Base-by-base conservation (phyloP, 2,329 filamentous ascomycete species). In the Triangularia setosa region DNA sequence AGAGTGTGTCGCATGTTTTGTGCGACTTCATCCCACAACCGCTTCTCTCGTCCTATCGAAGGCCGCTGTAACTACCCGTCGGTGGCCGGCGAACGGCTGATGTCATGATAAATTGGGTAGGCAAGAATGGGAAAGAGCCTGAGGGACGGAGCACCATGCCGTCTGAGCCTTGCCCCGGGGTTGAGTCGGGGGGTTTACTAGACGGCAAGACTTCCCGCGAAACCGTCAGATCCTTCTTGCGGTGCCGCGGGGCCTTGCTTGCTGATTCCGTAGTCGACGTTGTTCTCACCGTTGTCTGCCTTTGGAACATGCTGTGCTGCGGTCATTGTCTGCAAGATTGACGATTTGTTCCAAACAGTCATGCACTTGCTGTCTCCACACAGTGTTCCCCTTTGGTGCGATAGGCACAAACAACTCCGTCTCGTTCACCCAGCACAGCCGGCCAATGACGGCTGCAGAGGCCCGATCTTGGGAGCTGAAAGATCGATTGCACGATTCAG, bases 1-100 rank as follows among this genome's bases (percentile, higher is more conserved):
- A 59, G 56, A 63, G 61, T 30, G 61, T 54, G 61, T 57, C 61
- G 61, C 56, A 60, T 63, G 61, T 63, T 54, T 53, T 40, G 61
- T 63, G 57, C 27, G 28, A 63, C 61, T 24, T 21, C 4, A 58
- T 59, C 55, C 55, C 55, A 58, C 40, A 53, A 48, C 55, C 48
- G 35, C 44, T 59, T 48, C 11, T 25, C 35, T 27, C 40, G 57
- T 59, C 30, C 57, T 27, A 59, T 33, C 7, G 57, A 48, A 40
- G 24, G 21, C 9, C 52, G 2, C 57, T 59, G 57, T 40, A 21
- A 30, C 30, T 27, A 59, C 21, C 56, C 56, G 30, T 58, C 18
- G 56, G 56, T 40, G 56, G 33, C 28, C 18, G 28, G 56, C 28
- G 30, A 40, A 58, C 56, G 28, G 27, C 27, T 58, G 56, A 35